Evolutionary conservation across 148 eudicot species (phyloP), one percentile per base, ranked within the genome.

Genomic region (Heliamphora exappendiculata): DNA sequence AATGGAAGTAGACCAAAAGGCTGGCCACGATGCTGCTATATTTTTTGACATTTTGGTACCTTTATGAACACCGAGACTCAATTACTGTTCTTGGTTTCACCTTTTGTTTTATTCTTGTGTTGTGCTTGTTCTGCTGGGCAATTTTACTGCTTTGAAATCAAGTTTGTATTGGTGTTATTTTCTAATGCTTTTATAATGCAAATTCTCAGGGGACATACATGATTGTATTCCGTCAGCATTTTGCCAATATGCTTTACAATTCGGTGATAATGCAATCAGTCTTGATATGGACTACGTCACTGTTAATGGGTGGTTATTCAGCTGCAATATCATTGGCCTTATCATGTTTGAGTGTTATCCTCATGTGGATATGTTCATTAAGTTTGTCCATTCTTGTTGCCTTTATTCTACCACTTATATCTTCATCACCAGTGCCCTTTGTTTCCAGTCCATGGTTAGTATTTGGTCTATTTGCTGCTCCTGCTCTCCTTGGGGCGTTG

Each of bases 41-140:
- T 95, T 86, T 80, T 95, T 95, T 82, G 97, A 95, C 82, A 89
- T 94, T 85, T 80, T 94, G 97, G 98, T 94, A 89, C 60, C 41
- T 39, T 70, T 24, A 31, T 49, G 63, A 22, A 57, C 69, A 33
- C 59, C 71, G 41, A 63, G 31, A 62, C 36, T 65, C 49, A 16
- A 64, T 39, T 44, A 42, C 10, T 64, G 26, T 78, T 51, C 75
- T 51, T 78, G 75, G 44, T 65, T 78, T 44, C 12, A 75, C 54
- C 34, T 67, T 70, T 75, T 31, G 24, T 74, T 75, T 69, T 69
- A 53, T 74, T 75, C 29, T 62, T 50, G 24, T 0, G 24, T 14
- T 59, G 26, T n/a, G 11, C 19, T 47, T 22, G 24, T 75, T 63
- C 44, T n/a, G 5, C 59, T 19, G 58, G 36, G 24, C 4, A 63